phyloP scores from a whole-genome alignment of 78 protist genomes.

The Chrysochromulina tobinii region DNA sequence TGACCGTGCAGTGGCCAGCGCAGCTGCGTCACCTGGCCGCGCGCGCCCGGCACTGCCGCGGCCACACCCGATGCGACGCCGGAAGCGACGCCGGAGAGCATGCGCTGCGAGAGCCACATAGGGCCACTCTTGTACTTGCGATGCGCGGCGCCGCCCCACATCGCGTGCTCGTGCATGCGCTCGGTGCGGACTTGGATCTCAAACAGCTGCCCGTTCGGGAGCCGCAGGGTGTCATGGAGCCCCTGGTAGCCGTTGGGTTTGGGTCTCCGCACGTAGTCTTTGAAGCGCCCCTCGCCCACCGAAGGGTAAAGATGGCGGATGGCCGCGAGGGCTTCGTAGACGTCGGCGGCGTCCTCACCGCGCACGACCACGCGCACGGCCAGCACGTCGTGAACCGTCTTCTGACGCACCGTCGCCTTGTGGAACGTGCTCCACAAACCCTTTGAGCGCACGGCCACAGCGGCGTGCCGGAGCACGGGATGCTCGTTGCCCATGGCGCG shows the following conservation, averaged over 20 bases:
- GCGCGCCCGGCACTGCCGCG: too few relatives aligned
- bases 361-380: neutral
- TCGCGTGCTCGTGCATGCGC: neutral
- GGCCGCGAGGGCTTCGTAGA: neutral
- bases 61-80: too few relatives aligned
- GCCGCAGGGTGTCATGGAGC: neutral
- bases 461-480: too few relatives aligned
- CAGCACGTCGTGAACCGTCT: neutral
- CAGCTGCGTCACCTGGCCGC: too few relatives aligned
- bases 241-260: neutral
- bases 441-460: too few relatives aligned
- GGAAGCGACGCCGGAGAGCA: too few relatives aligned
- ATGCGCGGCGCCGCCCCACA: neutral
- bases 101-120: too few relatives aligned
- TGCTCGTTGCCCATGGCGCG: too few relatives aligned
- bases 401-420: neutral
- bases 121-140: neutral
- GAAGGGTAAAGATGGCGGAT: neutral
- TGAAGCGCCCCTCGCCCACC: neutral
- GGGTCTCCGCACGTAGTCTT: neutral
- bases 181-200: neutral
- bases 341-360: neutral
- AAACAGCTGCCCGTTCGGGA: neutral
- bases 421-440: neutral
- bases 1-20: too few relatives aligned